Evolutionary conservation across 371 early-diverging fungal genomes (phyloP), one percentile per base, ranked within the genome.

Genomic region (Umbelopsis sp.): DNA sequence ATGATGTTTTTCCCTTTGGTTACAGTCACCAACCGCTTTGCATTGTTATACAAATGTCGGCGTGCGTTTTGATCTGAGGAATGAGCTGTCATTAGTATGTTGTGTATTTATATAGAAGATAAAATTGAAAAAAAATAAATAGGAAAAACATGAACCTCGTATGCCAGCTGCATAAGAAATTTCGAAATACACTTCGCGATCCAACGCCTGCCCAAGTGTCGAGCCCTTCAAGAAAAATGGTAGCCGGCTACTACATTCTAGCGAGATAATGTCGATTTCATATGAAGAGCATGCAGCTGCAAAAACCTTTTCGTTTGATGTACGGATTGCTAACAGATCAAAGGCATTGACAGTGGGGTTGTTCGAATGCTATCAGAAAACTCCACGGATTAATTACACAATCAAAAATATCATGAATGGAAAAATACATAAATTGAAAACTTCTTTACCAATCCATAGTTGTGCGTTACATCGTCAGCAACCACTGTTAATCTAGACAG

Each of bases 1-100:
- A 98, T 86, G n/a, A 97, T 69, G 70, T 95, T 90, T 51, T 89
- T 86, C n/a, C 97, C 97, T 50, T 91, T 83, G 1, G 96, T 93
- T 0, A 89, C 91, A 38, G 95, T 86, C 50, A 97, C 83, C 64
- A 97, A 73, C 48, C 85, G 72, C 41, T 85, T 85, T 0, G 95
- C 92, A 62, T 96, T 95, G 44, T 86, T 80, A 32, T 95, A 91
- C 37, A 94, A 80, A 51, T 89, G 74, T 68, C 85, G 73, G 53
- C 92, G 75, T 12, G 88, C 88, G 2, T 64, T 78, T 3, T 82
- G 65, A 72, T 92, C 93, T 89, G 70, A 14, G 41, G 18, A 35
- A 67, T 16, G 12, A 20, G 67, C 16, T 10, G 16, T 24, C 22
- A 22, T 22, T 63, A 29, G 22, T 35, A 24, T 24, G 32, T 41